Evolutionary conservation across 2,329 filamentous ascomycete genomes (phyloP), one percentile per base, ranked within the genome.

Genomic region (Alternaria brassicicola): DNA sequence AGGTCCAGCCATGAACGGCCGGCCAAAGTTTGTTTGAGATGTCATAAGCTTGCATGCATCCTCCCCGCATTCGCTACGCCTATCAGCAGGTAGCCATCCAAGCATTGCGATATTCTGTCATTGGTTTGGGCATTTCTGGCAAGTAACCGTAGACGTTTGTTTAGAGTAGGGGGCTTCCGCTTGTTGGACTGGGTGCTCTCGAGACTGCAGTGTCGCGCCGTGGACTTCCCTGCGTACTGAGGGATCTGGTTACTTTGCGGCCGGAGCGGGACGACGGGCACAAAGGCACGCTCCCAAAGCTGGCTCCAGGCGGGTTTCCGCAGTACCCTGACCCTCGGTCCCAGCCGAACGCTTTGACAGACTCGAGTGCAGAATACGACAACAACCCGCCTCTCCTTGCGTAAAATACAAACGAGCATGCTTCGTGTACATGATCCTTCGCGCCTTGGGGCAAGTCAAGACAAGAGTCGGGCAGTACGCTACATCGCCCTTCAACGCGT

Each of bases 241-340:
- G 56, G 56, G 56, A 61, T 62, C 61, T 65, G 65, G 64, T 67
- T 66, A 51, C 64, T 62, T 62, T 63, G 64, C 68, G 72, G 71
- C 60, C 68, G 71, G 72, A 65, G 65, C 69, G 71, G 71, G 70
- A 71, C 49, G 57, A 66, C 66, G 67, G 66, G 62, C 59, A 69
- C 57, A 68, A 67, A 67, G 57, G 72, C 73, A 76, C 71, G 71
- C 67, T 69, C 72, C 72, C 58, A 62, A 64, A 55, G 52, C 56
- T 74, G 72, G 71, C 70, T 70, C 65, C 64, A 62, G 60, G 57
- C 51, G 55, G 46, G 55, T 55, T 66, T 61, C 67, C 56, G 58
- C 43, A 56, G 59, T 65, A 65, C 66, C 63, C 61, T 67, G 61
- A 63, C 57, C 19, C 39, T 71, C 70, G 71, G 71, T 53, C 59